These are phyloP conservation scores for Inonotus hispidus DNA, from an alignment of 1,284 basidiomycete genomes.

Conservation along the genomic window DNA sequence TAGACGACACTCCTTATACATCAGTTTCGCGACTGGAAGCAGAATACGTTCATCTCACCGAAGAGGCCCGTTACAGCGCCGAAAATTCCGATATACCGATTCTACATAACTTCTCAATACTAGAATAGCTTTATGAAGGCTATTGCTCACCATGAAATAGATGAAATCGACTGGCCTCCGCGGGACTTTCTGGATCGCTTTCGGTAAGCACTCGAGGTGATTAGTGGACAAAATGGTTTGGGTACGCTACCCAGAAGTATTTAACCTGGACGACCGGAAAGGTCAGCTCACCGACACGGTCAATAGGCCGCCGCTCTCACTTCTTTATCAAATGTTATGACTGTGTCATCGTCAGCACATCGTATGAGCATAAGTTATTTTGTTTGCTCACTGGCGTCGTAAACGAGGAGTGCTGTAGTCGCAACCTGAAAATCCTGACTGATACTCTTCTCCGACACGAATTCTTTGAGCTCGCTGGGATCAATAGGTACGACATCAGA, in stretches of 20 bases:
- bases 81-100: neutral
- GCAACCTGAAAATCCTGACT: too few relatives aligned
- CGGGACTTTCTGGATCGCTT: neutral
- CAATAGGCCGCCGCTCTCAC: too few relatives aligned
- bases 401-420: too few relatives aligned
- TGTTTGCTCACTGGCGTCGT: too few relatives aligned
- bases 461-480: too few relatives aligned
- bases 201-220: neutral
- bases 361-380: too few relatives aligned
- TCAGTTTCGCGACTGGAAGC: neutral
- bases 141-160: neutral
- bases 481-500: too few relatives aligned
- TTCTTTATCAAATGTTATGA: too few relatives aligned
- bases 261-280: neutral
- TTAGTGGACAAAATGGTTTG: neutral
- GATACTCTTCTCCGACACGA: too few relatives aligned
- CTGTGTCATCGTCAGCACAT: too few relatives aligned
- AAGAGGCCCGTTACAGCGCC: neutral
- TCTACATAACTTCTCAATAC: neutral
- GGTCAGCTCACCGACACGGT: too few relatives aligned
- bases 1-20: neutral
- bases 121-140: too few relatives aligned
- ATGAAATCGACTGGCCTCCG: neutral
- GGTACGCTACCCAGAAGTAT: neutral
- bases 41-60: neutral